phyloP scores from a whole-genome alignment of 2,329 filamentous ascomycete genomes.

The Cladophialophora yegresii region DNA sequence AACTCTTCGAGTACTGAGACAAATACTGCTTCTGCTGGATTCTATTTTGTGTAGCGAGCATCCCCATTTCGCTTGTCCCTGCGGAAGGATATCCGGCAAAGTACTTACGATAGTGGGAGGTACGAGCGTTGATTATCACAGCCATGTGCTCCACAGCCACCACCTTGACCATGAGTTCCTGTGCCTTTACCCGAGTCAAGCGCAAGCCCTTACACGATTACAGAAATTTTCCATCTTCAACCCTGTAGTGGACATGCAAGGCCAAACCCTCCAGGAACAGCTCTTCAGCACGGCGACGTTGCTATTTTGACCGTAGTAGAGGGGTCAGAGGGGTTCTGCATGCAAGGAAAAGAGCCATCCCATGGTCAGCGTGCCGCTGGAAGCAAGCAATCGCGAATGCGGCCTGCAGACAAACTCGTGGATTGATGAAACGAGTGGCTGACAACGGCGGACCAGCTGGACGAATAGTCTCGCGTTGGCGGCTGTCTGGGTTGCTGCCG shows the following conservation, averaged over 20 bases:
- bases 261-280: neutral
- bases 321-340: neutral
- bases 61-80: constrained; percentile 7
- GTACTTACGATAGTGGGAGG: constrained; percentile 1
- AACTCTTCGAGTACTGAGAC: constrained; percentile 24
- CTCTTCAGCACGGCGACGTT: constrained; percentile 10
- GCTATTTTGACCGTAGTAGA: constrained; percentile 30
- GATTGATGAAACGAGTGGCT: constrained; percentile 37
- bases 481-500: constrained; percentile 21
- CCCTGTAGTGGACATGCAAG: neutral
- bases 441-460: constrained; percentile 24
- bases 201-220: neutral
- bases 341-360: constrained; percentile 2
- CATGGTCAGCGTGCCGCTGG: constrained; percentile 30
- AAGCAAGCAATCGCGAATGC: constrained; percentile 15
- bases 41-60: constrained; percentile 3
- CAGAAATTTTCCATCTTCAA: neutral
- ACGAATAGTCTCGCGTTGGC: constrained; percentile 27
- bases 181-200: neutral
- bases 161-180: neutral
- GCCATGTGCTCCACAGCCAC: neutral
- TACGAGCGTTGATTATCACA: neutral
- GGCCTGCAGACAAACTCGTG: constrained; percentile 21
- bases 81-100: constrained; percentile 3
- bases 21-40: constrained; percentile 23